phyloP scores from a whole-genome alignment of 257 asterid species.

The Mentha longifolia region DNA sequence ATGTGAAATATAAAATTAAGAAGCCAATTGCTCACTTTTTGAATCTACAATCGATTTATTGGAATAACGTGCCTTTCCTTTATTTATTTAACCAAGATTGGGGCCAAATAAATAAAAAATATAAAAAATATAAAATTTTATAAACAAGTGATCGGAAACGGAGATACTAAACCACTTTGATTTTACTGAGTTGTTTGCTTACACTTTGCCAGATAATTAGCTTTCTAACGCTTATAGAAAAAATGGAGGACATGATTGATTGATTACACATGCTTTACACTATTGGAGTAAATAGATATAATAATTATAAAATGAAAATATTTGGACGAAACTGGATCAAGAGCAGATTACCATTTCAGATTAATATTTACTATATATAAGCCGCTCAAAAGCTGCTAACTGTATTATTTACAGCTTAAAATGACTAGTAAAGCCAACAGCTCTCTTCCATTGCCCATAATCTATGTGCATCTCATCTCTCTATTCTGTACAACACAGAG shows the following conservation, averaged over 20 bases:
- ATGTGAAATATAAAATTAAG: too few species aligned
- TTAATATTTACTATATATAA: background rate
- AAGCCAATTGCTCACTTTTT: too few species aligned
- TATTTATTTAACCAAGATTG: too few species aligned
- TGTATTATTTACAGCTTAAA: background rate
- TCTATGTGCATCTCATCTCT: background rate
- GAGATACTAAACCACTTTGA: background rate
- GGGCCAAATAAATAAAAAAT: too few species aligned
- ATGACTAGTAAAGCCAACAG: background rate
- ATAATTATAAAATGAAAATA: background rate
- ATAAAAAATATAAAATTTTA: background rate
- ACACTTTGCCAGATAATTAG: too few species aligned
- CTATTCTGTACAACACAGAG: slow-evolving; percentile 10
- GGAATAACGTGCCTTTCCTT: too few species aligned
- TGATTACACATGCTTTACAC: too few species aligned
- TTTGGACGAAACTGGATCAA: background rate
- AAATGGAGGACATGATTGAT: too few species aligned
- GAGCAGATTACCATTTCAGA: background rate
- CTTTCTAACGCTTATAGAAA: too few species aligned
- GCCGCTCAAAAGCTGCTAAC: slow-evolving; percentile 1
- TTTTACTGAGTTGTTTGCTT: background rate
- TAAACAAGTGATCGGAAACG: background rate
- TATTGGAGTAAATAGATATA: background rate
- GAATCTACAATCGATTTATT: too few species aligned
- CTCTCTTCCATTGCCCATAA: background rate